Evolutionary conservation across 2,329 filamentous ascomycete genomes (phyloP).

Genomic region (Botrytis deweyae): DNA sequence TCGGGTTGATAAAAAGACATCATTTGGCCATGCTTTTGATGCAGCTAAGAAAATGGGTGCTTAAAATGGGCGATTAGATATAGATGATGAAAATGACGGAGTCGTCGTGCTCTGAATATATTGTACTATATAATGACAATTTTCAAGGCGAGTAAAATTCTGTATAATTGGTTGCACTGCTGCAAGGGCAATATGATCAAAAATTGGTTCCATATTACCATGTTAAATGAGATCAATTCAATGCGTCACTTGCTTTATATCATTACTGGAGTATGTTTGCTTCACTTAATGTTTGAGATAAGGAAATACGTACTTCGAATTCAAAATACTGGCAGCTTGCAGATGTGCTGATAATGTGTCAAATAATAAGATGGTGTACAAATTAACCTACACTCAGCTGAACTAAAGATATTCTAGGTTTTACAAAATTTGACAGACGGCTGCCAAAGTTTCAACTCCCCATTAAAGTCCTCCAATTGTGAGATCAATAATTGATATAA

Average conservation of each 20-base stretch:
- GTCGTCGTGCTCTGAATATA: neutral
- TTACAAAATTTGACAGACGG: neutral
- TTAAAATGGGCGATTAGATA: neutral
- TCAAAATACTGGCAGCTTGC: neutral
- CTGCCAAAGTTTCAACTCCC: neutral
- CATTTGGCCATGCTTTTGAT: constrained; percentile 11
- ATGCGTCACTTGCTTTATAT: neutral
- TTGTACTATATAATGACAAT: constrained; percentile 1
- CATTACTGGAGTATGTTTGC: rapidly evolving
- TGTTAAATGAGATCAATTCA: neutral
- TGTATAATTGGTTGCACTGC: neutral
- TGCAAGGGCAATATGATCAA: neutral
- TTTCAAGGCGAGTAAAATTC: neutral
- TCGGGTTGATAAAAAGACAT: constrained; percentile 8
- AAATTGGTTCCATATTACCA: neutral
- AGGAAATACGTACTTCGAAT: neutral
- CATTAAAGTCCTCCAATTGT: neutral
- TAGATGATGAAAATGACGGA: neutral
- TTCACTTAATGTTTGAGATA: neutral
- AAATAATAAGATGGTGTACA: neutral
- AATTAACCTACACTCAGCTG: neutral
- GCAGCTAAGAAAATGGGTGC: constrained; percentile 22
- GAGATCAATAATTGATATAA: neutral
- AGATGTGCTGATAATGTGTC: neutral
- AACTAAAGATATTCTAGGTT: neutral